Conservation (phyloP, 441 rosid species). For the Adansonia madagascariensis region DNA sequence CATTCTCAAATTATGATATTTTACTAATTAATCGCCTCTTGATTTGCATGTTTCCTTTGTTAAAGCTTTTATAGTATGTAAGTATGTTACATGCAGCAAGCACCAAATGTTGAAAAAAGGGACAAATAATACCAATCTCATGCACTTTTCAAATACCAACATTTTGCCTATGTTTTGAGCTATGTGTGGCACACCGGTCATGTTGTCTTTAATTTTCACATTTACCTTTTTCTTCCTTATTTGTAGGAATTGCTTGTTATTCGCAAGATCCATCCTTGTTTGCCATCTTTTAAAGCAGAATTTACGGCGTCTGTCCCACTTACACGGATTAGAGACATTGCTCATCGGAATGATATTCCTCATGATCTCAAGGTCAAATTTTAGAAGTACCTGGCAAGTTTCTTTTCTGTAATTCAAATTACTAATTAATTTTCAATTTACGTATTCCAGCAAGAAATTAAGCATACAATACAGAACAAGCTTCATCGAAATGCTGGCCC, state of each 20-base stretch:
- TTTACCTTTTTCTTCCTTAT: slow-evolving; percentile 27
- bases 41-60: no score
- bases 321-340: slow-evolving; percentile 97
- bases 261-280: slow-evolving; percentile 92
- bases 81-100: neutral
- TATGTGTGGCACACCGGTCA: slow-evolving; percentile 1
- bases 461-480: slow-evolving; percentile 96
- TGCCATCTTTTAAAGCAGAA: slow-evolving; percentile 98
- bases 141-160: neutral
- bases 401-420: slow-evolving; percentile 27
- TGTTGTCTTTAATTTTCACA: slow-evolving; percentile 26
- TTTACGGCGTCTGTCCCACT: slow-evolving; percentile 96
- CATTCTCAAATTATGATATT: no score
- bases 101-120: neutral
- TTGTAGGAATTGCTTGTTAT: slow-evolving; percentile 84
- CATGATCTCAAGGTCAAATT: slow-evolving; percentile 92
- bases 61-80: neutral
- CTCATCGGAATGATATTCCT: slow-evolving; percentile 91
- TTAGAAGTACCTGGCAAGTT: slow-evolving; percentile 22
- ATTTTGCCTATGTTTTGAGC: neutral
- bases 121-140: neutral
- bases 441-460: slow-evolving; percentile 87
- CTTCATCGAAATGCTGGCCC: slow-evolving; percentile 98
- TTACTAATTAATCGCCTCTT: no score
- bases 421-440: slow-evolving; percentile 20